Base-by-base conservation (phyloP, 306 rosid genomes). In the Vigna hirtella region DNA sequence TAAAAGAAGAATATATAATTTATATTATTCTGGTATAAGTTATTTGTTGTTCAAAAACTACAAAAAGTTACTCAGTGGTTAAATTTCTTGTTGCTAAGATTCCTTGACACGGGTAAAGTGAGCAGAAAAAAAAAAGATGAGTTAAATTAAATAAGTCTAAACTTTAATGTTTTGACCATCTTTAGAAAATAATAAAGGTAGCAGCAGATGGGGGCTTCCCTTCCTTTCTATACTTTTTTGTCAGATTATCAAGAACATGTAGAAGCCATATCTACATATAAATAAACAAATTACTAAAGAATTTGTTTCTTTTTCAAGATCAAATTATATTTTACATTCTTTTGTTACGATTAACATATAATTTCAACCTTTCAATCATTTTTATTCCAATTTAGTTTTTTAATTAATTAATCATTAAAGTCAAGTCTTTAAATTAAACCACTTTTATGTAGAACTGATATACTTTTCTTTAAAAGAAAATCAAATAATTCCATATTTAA, bases 151-250 rank as follows among this genome's bases (percentile, higher is more conserved):
- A 42, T 40, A 40, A 20, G 43, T 57, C n/a, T 42, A 38, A 36
- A 65, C 73, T 77, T 77, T 66, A 66, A 77, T 66, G 66, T 38
- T 66, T 77, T 77, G 81, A 77, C 81, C 73, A 77, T 38, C 56
- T 56, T 77, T 68, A 17, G 40, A 69, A 69, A 78, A 57, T 30
- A 56, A 55, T 26, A 77, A 78, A 68, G 75, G 49, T 3, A 64
- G 63, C 40, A 2, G 51, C 72, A 75, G 22, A 75, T 26, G 3
- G 79, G 6, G 4, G 9, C 13, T 14, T 51, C 34, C 79, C 49
- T 48, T 63, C 34, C 28, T 26, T 26, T 26, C 7, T 16, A 14
- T 1, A 34, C 77, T 73, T 73, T 57, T 24, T 43, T 22, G 72
- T 62, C 72, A 74, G 78, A 14, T 47, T 45, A 45, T 10, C 4